Evolutionary conservation across 2,329 filamentous ascomycete genomes (phyloP).

Genomic region (Pseudopithomyces maydicus): DNA sequence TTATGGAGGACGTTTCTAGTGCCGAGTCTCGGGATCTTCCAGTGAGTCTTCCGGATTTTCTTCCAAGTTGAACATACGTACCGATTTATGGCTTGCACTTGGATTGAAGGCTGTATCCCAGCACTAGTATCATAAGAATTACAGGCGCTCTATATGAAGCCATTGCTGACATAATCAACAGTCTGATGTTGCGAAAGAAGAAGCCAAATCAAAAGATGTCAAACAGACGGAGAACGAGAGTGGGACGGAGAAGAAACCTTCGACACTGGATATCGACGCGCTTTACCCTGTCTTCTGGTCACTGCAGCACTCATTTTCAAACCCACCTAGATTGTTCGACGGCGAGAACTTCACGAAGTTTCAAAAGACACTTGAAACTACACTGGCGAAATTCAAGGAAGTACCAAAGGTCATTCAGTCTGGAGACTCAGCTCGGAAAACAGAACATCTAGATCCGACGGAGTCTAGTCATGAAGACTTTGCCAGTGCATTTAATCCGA

Average conservation of each 20-base stretch:
- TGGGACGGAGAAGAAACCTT: constrained; percentile 52
- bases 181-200: constrained; percentile 27
- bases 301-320: constrained; percentile 87
- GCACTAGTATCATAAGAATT: neutral
- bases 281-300: constrained; percentile 96
- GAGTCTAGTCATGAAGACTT: constrained; percentile 66
- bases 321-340: constrained; percentile 83
- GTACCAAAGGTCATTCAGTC: constrained; percentile 71
- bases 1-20: constrained; percentile 58
- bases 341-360: constrained; percentile 68
- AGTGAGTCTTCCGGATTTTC: neutral
- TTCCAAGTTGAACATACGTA: neutral
- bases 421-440: constrained; percentile 68
- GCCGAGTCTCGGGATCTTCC: neutral
- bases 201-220: constrained; percentile 43
- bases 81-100: neutral
- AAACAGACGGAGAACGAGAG: constrained; percentile 54
- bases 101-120: too few species aligned
- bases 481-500: constrained; percentile 86
- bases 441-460: constrained; percentile 63
- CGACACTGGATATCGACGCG: constrained; percentile 66
- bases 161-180: neutral
- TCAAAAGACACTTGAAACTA: constrained; percentile 66
- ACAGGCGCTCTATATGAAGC: neutral
- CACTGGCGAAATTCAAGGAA: constrained; percentile 75